phyloP scores from a whole-genome alignment of 140 eudicot species.

The Cichorium intybus region DNA sequence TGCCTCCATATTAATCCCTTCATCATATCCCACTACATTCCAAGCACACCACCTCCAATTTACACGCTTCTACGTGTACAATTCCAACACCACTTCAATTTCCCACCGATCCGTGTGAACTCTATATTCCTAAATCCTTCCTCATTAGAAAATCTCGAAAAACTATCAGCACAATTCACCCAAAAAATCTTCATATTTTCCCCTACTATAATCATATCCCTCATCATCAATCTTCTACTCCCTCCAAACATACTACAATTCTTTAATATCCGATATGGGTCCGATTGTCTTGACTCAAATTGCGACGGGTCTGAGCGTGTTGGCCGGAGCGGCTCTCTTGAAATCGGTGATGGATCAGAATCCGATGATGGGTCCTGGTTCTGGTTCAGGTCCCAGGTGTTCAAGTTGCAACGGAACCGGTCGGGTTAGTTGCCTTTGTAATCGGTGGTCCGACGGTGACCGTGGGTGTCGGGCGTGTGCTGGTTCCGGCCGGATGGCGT shows the following conservation, averaged over 20 bases:
- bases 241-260: background rate
- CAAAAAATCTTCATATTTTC: constrained; percentile 17
- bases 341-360: constrained; percentile 66
- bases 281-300: constrained; percentile 67
- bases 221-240: constrained; percentile 5
- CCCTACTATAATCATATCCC: background rate
- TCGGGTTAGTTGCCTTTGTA: constrained; percentile 67
- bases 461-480: constrained; percentile 83
- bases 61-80: constrained; percentile 41
- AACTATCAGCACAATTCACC: background rate
- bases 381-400: constrained; percentile 75
- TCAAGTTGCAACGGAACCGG: constrained; percentile 88
- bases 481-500: constrained; percentile 89
- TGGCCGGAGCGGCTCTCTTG: constrained; percentile 78
- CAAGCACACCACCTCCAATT: constrained; percentile 13
- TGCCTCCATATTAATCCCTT: constrained; percentile 10
- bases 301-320: constrained; percentile 68
- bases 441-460: constrained; percentile 95
- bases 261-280: constrained; percentile 39
- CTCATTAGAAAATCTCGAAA: constrained; percentile 8
- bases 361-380: constrained; percentile 56
- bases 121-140: constrained; percentile 5
- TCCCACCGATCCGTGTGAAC: background rate
- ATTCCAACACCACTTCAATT: constrained; percentile 30
- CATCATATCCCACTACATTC: background rate